Evolutionary conservation across 2,329 filamentous ascomycete genomes (phyloP), one percentile per base, ranked within the genome.

Genomic region (Decorospora gaudefroyi): DNA sequence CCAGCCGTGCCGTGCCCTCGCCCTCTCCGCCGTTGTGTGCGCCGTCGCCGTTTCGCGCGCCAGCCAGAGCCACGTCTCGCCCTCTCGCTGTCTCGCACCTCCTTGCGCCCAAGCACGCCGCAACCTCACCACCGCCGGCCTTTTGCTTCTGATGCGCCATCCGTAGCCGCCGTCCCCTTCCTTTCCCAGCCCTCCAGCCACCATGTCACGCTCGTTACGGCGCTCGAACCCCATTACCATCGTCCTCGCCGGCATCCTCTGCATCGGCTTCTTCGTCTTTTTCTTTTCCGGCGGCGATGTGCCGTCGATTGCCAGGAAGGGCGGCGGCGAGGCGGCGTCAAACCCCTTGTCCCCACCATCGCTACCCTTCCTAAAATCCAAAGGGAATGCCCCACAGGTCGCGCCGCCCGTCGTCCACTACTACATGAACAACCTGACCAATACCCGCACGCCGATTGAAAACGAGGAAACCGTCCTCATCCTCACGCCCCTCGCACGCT

Each of bases 361-460:
- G 15, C 83, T 87, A 45, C 84, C 86, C 22, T 89, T 88, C 72
- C 78, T 81, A 63, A 91, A 90, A 67, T 75, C 80, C 16, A 74
- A 72, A 42, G 71, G 70, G n/a, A 81, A 83, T 56, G 70, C 70
- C 18, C 69, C 74, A 72, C 45, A 80, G 77, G 46, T 78, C 73
- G 86, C 90, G 34, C 90, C 92, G 40, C 91, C 92, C 6, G 91
- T 99, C 32, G 83, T 88, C 25, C 90, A 89, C 70, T 97, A 96
- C 77, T 84, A 95, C 70, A 86, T 99, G 73, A 97, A 97, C 78
- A 91, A 92, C 73, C 82, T 97, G 59, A 96, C 91, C 29, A 88
- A 88, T 45, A 87, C 91, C 13, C 70, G 79, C 37, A 80, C 87
- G 54, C 89, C 93, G 1, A 76, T 90, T 36, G 81, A 78, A 51